phyloP scores from a whole-genome alignment of 257 asterid species.

The Mentha longifolia region DNA sequence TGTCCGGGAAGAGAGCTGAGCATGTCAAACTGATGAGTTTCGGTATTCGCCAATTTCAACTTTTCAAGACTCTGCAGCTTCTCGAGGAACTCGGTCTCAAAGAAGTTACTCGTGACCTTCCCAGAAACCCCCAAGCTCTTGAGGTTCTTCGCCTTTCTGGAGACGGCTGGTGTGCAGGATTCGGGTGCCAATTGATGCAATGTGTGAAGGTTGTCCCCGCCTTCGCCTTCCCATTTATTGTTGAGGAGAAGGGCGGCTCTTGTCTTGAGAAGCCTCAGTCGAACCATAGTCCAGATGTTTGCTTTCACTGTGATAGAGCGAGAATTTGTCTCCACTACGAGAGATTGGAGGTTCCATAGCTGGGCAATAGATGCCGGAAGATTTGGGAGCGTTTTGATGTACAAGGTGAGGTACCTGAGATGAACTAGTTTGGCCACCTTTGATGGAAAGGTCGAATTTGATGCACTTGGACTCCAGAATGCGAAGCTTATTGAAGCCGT shows the following conservation, averaged over 20 bases:
- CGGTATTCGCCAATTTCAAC: constrained; percentile 46
- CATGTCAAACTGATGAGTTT: neutral
- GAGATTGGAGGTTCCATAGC: constrained; percentile 47
- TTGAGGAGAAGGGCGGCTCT: constrained; percentile 39
- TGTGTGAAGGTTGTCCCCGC: constrained; percentile 40
- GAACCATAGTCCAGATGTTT: constrained; percentile 43
- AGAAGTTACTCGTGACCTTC: neutral
- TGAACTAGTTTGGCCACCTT: constrained; percentile 39
- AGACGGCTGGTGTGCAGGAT: constrained; percentile 35
- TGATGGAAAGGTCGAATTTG: constrained; percentile 37
- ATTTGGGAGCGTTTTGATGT: constrained; percentile 4
- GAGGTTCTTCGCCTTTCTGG: constrained; percentile 26
- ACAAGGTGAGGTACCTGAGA: constrained; percentile 49
- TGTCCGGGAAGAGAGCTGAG: constrained; percentile 28
- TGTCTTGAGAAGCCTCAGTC: constrained; percentile 47
- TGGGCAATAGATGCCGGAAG: constrained; percentile 41
- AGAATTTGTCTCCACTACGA: constrained; percentile 34
- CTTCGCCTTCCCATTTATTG: neutral
- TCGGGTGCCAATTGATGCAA: constrained; percentile 38
- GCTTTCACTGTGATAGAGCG: constrained; percentile 32
- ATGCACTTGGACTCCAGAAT: constrained; percentile 45
- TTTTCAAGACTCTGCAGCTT: constrained; percentile 32
- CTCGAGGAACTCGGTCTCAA: neutral
- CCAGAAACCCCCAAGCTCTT: constrained; percentile 44
- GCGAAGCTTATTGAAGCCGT: constrained; percentile 43